Evolutionary conservation across 768 basidiomycete species (phyloP), one percentile per base, ranked within the genome.

Genomic region (Trametes coccinea): DNA sequence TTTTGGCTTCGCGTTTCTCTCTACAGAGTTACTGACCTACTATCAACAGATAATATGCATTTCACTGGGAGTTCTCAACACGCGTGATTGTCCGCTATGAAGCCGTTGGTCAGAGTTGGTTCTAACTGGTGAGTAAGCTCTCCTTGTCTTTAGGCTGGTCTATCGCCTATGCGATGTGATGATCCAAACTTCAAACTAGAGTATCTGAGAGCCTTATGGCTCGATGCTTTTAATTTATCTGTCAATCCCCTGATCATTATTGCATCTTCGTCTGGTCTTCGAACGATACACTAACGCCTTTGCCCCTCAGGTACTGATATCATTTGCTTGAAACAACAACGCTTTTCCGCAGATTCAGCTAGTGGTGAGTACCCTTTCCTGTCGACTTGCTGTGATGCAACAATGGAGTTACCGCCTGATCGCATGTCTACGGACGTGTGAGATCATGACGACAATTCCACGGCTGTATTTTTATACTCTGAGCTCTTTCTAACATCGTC

Each of bases 371-470:
- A 31, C 66, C 47, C 11, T 33, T 66, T 61, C 60, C 3, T 51
- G 47, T 66, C 55, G 61, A 3, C 7, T 63, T 59, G 74, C 64
- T 40, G 56, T 79, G 88, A 88, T 88, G 86, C 79, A 76, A 82
- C 75, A 60, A 85, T 80, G 90, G 89, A 92, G 80, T 92, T 92
- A 92, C 90, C 90, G 90, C 89, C 90, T 86, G 88, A 90, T 69
- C 77, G 66, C 66, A 62, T 73, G 76, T 71, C 59, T 54, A 70
- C 68, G 59, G 61, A 70, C 75, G 73, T 63, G 63, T 68, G 77
- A 73, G 65, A 73, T 89, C 30, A 41, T 64, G 90, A 89, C 81
- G 90, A 90, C 76, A 84, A 83, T 77, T 85, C 82, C 86, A 82
- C 73, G 90, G 90, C 90, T 92, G 89, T 90, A 81, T 85, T 85